Evolutionary conservation across 768 basidiomycete genomes (phyloP).

Genomic region (Rhodotorula taiwanensis): DNA sequence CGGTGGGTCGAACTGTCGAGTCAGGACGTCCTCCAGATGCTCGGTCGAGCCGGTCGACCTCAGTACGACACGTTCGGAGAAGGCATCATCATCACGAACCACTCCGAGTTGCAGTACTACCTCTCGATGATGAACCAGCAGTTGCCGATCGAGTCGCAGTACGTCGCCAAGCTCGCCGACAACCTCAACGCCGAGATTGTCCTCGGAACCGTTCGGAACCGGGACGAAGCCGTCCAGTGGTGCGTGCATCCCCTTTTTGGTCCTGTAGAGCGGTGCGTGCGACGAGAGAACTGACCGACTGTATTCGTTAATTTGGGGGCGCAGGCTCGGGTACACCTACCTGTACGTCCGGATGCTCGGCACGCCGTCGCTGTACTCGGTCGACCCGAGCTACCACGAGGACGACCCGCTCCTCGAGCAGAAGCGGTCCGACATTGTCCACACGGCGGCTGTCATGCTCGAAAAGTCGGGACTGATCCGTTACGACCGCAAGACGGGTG

Average conservation of each 20-base stretch:
- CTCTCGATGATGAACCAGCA: slow-evolving; percentile 92
- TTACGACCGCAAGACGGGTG: slow-evolving; percentile 79
- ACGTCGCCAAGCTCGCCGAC: slow-evolving; percentile 83
- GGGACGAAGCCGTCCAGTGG: slow-evolving; percentile 97
- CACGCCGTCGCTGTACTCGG: slow-evolving; percentile 75
- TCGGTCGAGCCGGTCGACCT: slow-evolving; percentile 92
- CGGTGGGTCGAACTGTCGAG: slow-evolving; percentile 91
- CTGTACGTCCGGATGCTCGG: slow-evolving; percentile 90
- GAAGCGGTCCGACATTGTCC: slow-evolving; percentile 80
- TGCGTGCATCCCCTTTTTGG: slow-evolving; percentile 51
- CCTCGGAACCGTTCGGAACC: slow-evolving; percentile 83
- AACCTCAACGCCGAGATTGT: slow-evolving; percentile 97
- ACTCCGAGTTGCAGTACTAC: slow-evolving; percentile 94
- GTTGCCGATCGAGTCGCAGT: slow-evolving; percentile 92
- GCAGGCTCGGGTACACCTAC: slow-evolving; percentile 34
- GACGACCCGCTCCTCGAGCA: slow-evolving; percentile 76
- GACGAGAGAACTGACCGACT: background rate
- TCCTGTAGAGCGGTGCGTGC: too few species aligned
- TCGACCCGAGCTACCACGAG: slow-evolving; percentile 82
- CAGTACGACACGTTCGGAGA: slow-evolving; percentile 97
- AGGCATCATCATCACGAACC: slow-evolving; percentile 97
- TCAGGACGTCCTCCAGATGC: slow-evolving; percentile 97
- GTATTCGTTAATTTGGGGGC: too few species aligned
- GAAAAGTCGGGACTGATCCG: slow-evolving; percentile 93
- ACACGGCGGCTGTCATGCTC: slow-evolving; percentile 83